These are phyloP conservation scores for Lithocarpus polystachyus DNA, from an alignment of 306 rosid genomes.

Conservation along the genomic window DNA sequence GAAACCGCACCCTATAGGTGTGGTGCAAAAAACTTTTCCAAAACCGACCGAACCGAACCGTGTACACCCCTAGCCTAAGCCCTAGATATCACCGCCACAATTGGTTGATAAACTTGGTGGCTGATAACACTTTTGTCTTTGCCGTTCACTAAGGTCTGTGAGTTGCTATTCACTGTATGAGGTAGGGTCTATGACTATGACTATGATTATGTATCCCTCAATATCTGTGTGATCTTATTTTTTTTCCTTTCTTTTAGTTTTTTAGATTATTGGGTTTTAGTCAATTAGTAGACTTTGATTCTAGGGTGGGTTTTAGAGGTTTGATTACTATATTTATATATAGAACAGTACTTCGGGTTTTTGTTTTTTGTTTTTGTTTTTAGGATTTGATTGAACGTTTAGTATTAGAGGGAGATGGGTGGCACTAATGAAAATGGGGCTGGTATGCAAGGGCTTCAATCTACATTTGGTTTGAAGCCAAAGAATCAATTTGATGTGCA, in stretches of 20 bases:
- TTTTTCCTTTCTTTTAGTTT: neutral
- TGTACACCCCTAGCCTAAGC: no score
- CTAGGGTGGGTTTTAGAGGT: neutral
- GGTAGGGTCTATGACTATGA: neutral
- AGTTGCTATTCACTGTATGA: neutral
- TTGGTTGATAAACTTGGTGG: neutral
- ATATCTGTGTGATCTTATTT: neutral
- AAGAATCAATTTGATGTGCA: slow-evolving; percentile 35
- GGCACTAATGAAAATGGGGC: slow-evolving; percentile 39
- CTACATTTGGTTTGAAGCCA: slow-evolving; percentile 35
- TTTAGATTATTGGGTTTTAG: neutral
- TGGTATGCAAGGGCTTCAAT: slow-evolving; percentile 28
- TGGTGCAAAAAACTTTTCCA: neutral
- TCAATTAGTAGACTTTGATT: neutral
- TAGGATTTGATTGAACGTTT: neutral
- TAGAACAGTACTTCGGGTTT: neutral
- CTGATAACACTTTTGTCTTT: neutral
- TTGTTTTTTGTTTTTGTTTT: neutral
- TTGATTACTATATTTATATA: neutral
- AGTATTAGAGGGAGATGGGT: slow-evolving; percentile 43
- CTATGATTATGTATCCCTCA: neutral
- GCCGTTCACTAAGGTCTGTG: neutral
- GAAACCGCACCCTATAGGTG: no score
- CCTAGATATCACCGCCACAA: neutral
- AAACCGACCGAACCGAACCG: no score